Evolutionary conservation across 1,139 yeast genomes (phyloP), one percentile per base, ranked within the genome.

Genomic region (Meyerozyma smithsonii): DNA sequence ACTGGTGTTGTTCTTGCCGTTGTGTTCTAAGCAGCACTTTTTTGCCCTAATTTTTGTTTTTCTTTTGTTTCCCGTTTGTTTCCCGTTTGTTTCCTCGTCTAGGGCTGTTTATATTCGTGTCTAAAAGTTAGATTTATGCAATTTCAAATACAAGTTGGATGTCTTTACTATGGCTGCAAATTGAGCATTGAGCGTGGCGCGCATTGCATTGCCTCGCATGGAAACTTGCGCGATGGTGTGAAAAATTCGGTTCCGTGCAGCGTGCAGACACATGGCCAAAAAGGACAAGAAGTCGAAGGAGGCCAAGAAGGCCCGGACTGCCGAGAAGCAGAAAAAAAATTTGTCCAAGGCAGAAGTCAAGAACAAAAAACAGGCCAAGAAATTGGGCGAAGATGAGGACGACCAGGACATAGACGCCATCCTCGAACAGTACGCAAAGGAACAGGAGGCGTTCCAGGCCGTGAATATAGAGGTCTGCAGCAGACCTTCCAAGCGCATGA

Each of bases 351-450:
- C 95, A 4, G 95, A 83, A 36, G 52, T 58, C 5, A 89, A 87
- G 61, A 70, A 72, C 50, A 86, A 88, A 61, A 89, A 89, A 59
- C 67, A 74, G 54, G 83, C 89, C 28, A 82, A 80, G 54, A 88
- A 88, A 56, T 64, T 71, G 21, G 90, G 84, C 14, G 85, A 79
- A 24, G 88, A 79, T 30, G 96, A 87, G 41, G 96, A 87, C 50
- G 96, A 89, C 51, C 75, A 84, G 48, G 96, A 88, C 55, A 81
- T 92, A 42, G 97, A 92, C 59, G 84, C 84, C 47, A 77, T 92
- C 42, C 68, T 92, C 42, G 87, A 79, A 30, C 84, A 83, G 48
- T 84, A 81, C 54, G 89, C 90, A 40, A 70, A 76, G 50, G 86
- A 84, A 54, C 97, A 92, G 62, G 86, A 75, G 44, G 81, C 74